Base-by-base conservation (phyloP, 163 green algal species). In the Chlorella variabilis region DNA sequence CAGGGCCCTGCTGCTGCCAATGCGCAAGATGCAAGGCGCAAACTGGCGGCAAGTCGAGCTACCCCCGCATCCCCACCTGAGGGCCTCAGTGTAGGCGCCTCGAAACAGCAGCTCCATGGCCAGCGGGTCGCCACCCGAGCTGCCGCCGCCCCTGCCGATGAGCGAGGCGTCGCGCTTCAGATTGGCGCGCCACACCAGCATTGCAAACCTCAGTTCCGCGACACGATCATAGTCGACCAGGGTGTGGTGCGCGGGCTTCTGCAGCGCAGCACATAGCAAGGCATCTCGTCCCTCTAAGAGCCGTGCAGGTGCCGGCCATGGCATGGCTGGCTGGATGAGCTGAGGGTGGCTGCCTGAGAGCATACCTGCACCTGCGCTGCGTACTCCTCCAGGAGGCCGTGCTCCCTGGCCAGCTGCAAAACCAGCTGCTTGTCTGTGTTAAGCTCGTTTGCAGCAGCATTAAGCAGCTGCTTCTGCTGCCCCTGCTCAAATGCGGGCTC, bases 181-280 rank as follows among this genome's bases (percentile, higher is more conserved):
- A 39, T 85, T 82, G 18, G 56, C 45, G 8, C 71, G 71, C 80
- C 80, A 85, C 17, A 82, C 71, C 23, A 82, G 69, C 42, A 82
- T 38, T 1, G 39, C 80, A 77, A 78, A 85, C 31, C 65, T 63
- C 33, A 85, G 62, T n/a, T 85, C 80, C 45, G 61, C 80, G 63
- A 81, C 61, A 2, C 48, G 62, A 48, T 85, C 71, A n/a, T 85
- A 85, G 49, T 85, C 80, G 21, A 29, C 63, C 0, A 82, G n/a
- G 8, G 71, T 71, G 80, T 36, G 70, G 69, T 51, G 41, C n/a
- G n/a, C n/a, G 25, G n/a, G 56, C 39, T 67, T 48, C 68, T 79
- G 68, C 11, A 3, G 49, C 20, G 8, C 18, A 29, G 71, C 3
- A 34, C 29, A 2, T 33, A 36, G 21, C 2, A 31, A 58, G n/a